Percentiles rank a stretch among this genome's conserved stretches.
phyloP scores from a whole-genome alignment of 371 early-diverging fungal genomes.

The Mycotypha africana region DNA sequence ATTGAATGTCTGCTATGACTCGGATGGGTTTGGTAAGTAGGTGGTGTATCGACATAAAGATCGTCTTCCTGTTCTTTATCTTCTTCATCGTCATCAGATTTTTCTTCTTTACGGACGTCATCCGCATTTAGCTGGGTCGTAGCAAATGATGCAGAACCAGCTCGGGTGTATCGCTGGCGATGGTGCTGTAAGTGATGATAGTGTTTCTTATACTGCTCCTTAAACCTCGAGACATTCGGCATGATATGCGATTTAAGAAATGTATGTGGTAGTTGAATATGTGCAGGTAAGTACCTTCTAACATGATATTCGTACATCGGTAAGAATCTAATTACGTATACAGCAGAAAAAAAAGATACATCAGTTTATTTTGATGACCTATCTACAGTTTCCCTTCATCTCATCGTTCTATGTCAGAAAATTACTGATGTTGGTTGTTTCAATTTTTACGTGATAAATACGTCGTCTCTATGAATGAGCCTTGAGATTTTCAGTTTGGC shows the following conservation, averaged over 20 bases:
- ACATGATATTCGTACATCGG: constrained; percentile 51
- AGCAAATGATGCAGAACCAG: too few species aligned
- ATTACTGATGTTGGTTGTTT: too few species aligned
- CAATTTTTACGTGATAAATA: constrained; percentile 40
- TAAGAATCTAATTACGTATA: constrained; percentile 15
- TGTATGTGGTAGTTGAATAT: constrained; percentile 41
- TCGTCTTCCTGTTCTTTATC: constrained; percentile 7
- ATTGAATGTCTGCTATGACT: constrained; percentile 40
- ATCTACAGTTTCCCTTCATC: too few species aligned
- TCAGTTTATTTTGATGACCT: too few species aligned
- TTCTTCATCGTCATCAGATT: background rate
- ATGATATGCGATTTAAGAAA: constrained; percentile 43
- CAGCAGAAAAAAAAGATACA: too few species aligned
- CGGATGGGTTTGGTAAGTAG: constrained; percentile 22
- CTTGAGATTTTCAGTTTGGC: constrained; percentile 37
- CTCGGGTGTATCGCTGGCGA: too few species aligned
- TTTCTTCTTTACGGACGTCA: background rate
- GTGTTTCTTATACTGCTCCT: constrained; percentile 6
- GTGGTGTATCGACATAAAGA: constrained; percentile 7
- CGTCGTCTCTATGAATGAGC: constrained; percentile 29
- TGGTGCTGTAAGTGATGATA: background rate
- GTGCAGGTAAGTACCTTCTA: constrained; percentile 35
- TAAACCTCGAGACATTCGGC: constrained; percentile 25
- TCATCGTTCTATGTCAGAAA: too few species aligned
- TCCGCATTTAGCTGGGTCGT: too few species aligned